Conservation (phyloP, 805 yeast species). For the Candida qinlingensis region DNA sequence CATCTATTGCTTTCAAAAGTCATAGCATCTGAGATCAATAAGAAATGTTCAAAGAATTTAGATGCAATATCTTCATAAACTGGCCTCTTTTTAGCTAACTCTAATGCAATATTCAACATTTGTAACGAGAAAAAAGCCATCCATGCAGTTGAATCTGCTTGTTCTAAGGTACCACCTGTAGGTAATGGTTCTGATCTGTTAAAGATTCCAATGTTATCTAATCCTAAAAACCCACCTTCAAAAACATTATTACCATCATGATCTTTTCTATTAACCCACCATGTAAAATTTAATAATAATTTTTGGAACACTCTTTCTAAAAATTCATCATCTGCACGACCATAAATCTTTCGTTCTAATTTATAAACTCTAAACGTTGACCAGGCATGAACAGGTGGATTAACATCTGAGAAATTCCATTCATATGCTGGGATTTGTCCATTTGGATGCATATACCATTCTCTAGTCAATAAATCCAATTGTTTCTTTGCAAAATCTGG, state of each 20-base stretch:
- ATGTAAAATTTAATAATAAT: conserved; percentile 80
- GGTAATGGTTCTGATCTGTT: conserved; percentile 92
- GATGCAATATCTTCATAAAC: conserved; percentile 93
- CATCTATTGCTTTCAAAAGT: conserved; percentile 48
- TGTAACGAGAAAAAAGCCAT: conserved; percentile 89
- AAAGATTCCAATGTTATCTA: conserved; percentile 89
- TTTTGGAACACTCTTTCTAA: conserved; percentile 92
- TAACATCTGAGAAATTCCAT: conserved; percentile 94
- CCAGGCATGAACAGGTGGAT: conserved; percentile 98
- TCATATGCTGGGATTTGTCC: conserved; percentile 98
- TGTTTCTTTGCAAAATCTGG: conserved; percentile 89
- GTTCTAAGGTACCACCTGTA: conserved; percentile 85
- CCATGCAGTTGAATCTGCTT: conserved; percentile 97
- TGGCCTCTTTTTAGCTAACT: conserved; percentile 76
- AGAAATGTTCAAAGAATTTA: conserved; percentile 88
- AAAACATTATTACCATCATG: conserved; percentile 81
- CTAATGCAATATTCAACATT: conserved; percentile 89
- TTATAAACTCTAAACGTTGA: conserved; percentile 83
- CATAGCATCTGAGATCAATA: conserved; percentile 92
- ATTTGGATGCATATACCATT: conserved; percentile 97
- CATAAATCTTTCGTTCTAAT: conserved; percentile 79
- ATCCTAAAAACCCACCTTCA: conserved; percentile 91
- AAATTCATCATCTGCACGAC: conserved; percentile 74
- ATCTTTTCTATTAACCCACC: conserved; percentile 97
- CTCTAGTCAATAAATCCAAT: conserved; percentile 78